Evolutionary conservation across 129 eudicot genomes (phyloP).

Genomic region (Rutidosis leptorrhynchoides): DNA sequence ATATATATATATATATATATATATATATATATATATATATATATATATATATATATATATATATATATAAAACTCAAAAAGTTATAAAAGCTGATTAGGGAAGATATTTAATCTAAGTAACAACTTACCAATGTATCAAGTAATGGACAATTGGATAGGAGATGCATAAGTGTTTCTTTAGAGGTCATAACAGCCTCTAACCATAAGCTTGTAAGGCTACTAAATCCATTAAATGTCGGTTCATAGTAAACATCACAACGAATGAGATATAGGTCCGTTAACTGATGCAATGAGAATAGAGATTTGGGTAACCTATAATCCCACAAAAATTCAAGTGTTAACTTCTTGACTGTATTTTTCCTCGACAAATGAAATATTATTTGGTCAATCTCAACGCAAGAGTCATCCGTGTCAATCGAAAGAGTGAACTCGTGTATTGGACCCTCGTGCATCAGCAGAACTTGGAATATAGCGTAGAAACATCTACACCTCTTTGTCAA

Average conservation of each 20-base stretch:
- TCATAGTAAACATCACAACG: constrained; percentile 12
- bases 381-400: background rate
- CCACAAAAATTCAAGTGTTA: background rate
- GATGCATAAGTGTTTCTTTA: constrained; percentile 13
- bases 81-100: background rate
- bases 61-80: background rate
- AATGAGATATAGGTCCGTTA: constrained; percentile 12
- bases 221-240: constrained; percentile 13
- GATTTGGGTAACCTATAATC: background rate
- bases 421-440: background rate
- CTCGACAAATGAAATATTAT: background rate
- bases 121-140: constrained; percentile 10
- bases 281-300: background rate
- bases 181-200: background rate
- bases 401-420: background rate
- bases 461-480: background rate
- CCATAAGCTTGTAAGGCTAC: constrained; percentile 21
- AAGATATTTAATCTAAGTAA: background rate
- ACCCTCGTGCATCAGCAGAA: constrained; percentile 6
- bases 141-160: constrained; percentile 20
- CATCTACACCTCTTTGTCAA: background rate
- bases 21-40: no score
- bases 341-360: constrained; percentile 6
- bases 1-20: no score
- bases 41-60: no score